Percentiles rank a stretch among this genome's conserved stretches.
These are phyloP conservation scores for Phytophthora chlamydospora DNA, from an alignment of 352 stramenopile genomes.

Conservation along the genomic window DNA sequence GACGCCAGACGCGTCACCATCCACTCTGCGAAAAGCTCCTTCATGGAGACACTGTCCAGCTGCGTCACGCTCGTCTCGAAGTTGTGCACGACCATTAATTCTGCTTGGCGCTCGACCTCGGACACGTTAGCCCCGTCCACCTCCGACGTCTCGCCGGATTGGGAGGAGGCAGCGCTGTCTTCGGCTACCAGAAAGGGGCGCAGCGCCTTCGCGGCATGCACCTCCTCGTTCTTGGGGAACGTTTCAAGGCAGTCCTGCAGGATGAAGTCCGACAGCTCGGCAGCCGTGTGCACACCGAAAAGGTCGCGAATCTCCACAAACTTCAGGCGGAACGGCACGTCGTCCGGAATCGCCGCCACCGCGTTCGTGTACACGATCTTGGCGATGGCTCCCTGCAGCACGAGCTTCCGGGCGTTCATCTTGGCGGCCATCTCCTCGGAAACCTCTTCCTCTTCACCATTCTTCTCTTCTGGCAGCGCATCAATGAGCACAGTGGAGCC, in stretches of 20 bases:
- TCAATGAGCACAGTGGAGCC: slow-evolving; percentile 61
- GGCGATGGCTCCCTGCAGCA: slow-evolving; percentile 84
- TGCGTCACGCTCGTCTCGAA: slow-evolving; percentile 66
- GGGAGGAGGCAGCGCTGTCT: slow-evolving; percentile 3
- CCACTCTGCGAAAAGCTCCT: slow-evolving; percentile 73
- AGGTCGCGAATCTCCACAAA: slow-evolving; percentile 84
- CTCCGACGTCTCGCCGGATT: slow-evolving; percentile 21
- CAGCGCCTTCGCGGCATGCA: slow-evolving; percentile 60
- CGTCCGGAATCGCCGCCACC: slow-evolving; percentile 57
- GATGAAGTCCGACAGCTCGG: slow-evolving; percentile 74
- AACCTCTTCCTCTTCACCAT: slow-evolving; percentile 34
- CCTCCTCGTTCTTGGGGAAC: slow-evolving; percentile 63
- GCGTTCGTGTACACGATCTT: slow-evolving; percentile 86
- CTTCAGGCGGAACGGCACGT: slow-evolving; percentile 74
- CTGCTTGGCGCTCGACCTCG: slow-evolving; percentile 48
- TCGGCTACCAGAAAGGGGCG: slow-evolving; percentile 48
- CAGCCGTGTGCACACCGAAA: slow-evolving; percentile 63
- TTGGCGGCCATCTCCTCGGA: slow-evolving; percentile 52
- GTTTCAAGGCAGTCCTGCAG: slow-evolving; percentile 61
- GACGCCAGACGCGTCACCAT: slow-evolving; percentile 60
- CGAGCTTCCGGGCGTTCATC: slow-evolving; percentile 64
- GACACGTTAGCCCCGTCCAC: slow-evolving; percentile 25
- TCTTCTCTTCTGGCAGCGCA: slow-evolving; percentile 60
- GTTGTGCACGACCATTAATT: slow-evolving; percentile 52
- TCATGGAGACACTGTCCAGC: slow-evolving; percentile 55